Base-by-base conservation (phyloP, 352 stramenopile species). In the Pythium monospermum region DNA sequence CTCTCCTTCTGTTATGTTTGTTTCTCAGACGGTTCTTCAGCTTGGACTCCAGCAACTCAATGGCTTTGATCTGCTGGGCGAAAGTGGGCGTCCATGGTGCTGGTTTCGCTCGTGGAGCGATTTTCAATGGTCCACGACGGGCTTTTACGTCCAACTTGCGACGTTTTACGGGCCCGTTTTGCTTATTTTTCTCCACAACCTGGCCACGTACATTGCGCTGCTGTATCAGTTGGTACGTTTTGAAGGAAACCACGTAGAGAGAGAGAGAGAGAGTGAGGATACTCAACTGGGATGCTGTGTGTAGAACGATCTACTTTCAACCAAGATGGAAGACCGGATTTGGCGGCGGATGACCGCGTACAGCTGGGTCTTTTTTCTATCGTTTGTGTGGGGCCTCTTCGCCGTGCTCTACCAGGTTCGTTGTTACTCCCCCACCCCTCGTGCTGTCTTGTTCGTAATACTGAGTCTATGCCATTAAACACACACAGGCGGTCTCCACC, bases 41-140 rank as follows among this genome's bases (percentile, higher is more conserved):
- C 57, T 91, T 36, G 58, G 57, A 18, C 32, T 69, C 5, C 75
- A 91, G 53, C 51, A 69, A 0, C 35, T 66, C 16, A 56, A 64
- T 13, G 80, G 80, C 8, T 76, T 71, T 31, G 41, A 66, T 6
- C 36, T 91, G 13, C 53, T 91, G 22, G 79, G 80, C 3, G 67
- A 82, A 39, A 85, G 76, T 23, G 80, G 80, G 0, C 54, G 78
- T 0, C 76, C 76, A 6, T 91, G 80, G 79, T 91, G 80, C 45
- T 88, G 80, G 80, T 68, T 91, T 46, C 76, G 76, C n/a, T 68
- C 68, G 23, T 91, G 75, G 75, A 85, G 59, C 63, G 66, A 73
- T 39, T 71, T 64, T 43, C 53, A 76, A 40, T 91, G 80, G 76
- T 66, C 54, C 3, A 6, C 46, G 1, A 47, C 64, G 22, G 76